Base-by-base conservation (phyloP, 345 rosid genomes). In the Punica granatum region DNA sequence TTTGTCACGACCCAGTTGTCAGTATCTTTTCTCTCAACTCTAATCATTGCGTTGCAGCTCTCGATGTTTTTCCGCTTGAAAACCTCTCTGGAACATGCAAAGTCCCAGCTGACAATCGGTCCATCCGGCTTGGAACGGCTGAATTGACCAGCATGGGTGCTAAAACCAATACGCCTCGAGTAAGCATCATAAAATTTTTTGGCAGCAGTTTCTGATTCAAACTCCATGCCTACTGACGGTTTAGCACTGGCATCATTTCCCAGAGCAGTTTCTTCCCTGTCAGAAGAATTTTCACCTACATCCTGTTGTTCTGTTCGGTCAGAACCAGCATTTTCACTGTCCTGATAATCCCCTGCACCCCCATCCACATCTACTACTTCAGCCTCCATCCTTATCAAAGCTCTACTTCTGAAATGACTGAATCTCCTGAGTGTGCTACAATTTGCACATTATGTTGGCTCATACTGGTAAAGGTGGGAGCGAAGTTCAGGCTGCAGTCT, bases 31-130 rank as follows among this genome's bases (percentile, higher is more conserved):
- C 83, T 79, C 81, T 79, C 87, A 60, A 86, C 79, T 65, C 88
- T 84, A 73, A 86, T 73, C 78, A 86, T 42, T 0, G 91, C 91
- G 76, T 81, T 79, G 74, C 91, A 86, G 63, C 84, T 79, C 70
- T 84, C 85, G 43, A 82, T 71, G 70, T 77, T 84, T 73, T 78
- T 86, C 73, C 83, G 77, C 68, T 81, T 84, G 21, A 80, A 70
- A 28, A 79, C 80, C 75, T 86, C 88, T 69, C 78, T 79, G 9
- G 86, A 79, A 69, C 88, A 84, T 0, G 78, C 60, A 69, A 84
- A 80, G 32, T 86, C 83, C 86, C 88, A 84, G 11, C 75, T 82
- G 25, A 84, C 74, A 66, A 84, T 86, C 0, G 83, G 87, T 30
- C 91, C 91, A 78, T 86, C 87, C 36, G 86, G 87, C 67, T 72